Conservation (phyloP, 257 asterid genomes). For the Jasminum sambac region DNA sequence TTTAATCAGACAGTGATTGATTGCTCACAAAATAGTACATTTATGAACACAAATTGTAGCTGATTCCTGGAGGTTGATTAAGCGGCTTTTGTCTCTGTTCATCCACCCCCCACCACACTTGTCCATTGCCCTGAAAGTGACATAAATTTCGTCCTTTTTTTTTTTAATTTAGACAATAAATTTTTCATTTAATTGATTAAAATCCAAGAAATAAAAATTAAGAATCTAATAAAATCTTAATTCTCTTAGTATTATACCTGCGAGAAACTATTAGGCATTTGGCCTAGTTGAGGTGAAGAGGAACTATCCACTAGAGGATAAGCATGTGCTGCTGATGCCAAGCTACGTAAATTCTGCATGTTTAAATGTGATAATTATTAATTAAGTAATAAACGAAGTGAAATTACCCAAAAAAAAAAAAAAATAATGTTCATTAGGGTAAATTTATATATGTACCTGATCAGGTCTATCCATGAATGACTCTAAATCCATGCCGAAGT, state of each 20-base stretch:
- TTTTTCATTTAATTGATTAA: too few relatives aligned
- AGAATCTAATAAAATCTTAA: too few relatives aligned
- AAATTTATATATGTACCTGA: slow-evolving; percentile 42
- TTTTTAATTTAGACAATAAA: neutral
- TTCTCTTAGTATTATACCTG: neutral
- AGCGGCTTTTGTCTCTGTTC: slow-evolving; percentile 35
- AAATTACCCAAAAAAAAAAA: neutral
- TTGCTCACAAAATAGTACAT: slow-evolving; percentile 36
- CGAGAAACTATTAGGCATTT: slow-evolving; percentile 12
- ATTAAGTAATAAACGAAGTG: neutral
- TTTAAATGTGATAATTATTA: neutral
- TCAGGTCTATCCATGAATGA: slow-evolving; percentile 55
- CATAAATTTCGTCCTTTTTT: neutral
- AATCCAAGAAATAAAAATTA: too few relatives aligned
- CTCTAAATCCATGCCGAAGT: slow-evolving; percentile 76
- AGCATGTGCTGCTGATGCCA: slow-evolving; percentile 23
- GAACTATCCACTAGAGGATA: slow-evolving; percentile 36
- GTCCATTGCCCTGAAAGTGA: slow-evolving; percentile 46
- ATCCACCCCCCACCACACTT: slow-evolving; percentile 43
- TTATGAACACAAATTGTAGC: slow-evolving; percentile 38
- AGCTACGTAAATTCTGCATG: slow-evolving; percentile 29
- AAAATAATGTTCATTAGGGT: neutral
- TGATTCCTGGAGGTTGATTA: slow-evolving; percentile 38
- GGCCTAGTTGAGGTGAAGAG: slow-evolving; percentile 27
- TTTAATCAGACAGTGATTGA: slow-evolving; percentile 28